A percentile compares a stretch with the other conserved stretches of the same genome.
Conservation (phyloP, 2,329 filamentous ascomycete genomes). For the Epichloe uncinata region DNA sequence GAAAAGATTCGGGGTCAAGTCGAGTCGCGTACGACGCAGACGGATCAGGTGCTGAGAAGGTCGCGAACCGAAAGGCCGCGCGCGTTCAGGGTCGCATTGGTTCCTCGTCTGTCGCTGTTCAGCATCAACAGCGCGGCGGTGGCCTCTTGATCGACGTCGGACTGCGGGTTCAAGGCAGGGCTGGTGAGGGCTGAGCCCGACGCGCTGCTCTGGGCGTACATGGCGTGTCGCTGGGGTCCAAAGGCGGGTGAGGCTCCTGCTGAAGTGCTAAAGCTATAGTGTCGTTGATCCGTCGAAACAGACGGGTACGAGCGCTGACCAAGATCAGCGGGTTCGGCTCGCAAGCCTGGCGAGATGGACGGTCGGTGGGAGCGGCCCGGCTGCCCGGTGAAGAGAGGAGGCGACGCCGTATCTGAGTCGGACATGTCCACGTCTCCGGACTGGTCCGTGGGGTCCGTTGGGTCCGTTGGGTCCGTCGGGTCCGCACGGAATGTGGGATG, state of each 20-base stretch:
- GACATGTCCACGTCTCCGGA: constrained; percentile 48
- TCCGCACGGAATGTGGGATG: constrained; percentile 28
- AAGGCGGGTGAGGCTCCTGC: constrained; percentile 44
- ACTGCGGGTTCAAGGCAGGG: constrained; percentile 41
- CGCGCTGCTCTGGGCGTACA: constrained; percentile 27
- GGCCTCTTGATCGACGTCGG: constrained; percentile 59
- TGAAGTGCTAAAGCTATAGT: constrained; percentile 36
- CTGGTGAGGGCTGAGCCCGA: constrained; percentile 44
- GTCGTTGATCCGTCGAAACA: constrained; percentile 35
- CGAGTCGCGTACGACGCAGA: background rate
- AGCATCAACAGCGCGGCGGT: constrained; percentile 82
- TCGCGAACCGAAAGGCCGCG: constrained; percentile 42
- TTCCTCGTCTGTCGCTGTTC: constrained; percentile 58
- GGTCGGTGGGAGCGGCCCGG: constrained; percentile 26
- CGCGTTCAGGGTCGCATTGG: constrained; percentile 15
- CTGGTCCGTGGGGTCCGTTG: constrained; percentile 3
- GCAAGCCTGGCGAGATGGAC: constrained; percentile 38
- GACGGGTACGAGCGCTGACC: constrained; percentile 43
- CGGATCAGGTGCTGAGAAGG: constrained; percentile 34
- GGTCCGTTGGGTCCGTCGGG: constrained; percentile 11
- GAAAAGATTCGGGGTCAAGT: background rate
- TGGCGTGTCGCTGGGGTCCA: constrained; percentile 30
- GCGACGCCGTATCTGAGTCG: constrained; percentile 36
- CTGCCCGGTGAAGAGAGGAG: constrained; percentile 24
- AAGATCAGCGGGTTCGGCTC: constrained; percentile 28